These are phyloP conservation scores for Cyberlindnera nakhonratchasimensis DNA, from an alignment of 805 yeast species.

Conservation along the genomic window DNA sequence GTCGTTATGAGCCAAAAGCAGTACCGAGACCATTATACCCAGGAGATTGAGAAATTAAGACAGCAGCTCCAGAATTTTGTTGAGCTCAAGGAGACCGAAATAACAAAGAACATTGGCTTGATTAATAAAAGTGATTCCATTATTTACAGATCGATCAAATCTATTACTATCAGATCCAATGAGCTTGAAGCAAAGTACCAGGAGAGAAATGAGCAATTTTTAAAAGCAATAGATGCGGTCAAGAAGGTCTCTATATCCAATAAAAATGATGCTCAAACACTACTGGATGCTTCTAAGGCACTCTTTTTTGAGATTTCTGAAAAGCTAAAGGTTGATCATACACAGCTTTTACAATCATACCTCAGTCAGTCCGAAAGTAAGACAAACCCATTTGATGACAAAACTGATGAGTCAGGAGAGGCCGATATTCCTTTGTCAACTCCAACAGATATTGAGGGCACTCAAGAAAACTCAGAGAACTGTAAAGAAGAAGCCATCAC, in stretches of 20 bases:
- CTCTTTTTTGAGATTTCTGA: conserved; percentile 40
- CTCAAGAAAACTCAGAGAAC: not conserved
- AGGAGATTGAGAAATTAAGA: conserved; percentile 40
- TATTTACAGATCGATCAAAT: conserved; percentile 46
- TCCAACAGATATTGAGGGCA: too few relatives aligned
- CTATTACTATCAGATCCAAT: conserved; percentile 43
- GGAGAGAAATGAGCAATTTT: conserved; percentile 42
- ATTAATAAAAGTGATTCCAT: conserved; percentile 46
- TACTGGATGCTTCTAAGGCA: conserved; percentile 45
- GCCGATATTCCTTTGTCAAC: too few relatives aligned
- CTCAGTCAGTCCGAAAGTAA: conserved; percentile 19
- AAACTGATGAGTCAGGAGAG: conserved; percentile 2
- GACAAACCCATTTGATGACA: conserved; percentile 13
- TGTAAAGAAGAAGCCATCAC: not conserved
- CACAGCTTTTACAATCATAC: conserved; percentile 27
- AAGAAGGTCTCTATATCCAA: conserved; percentile 44
- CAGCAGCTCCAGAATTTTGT: conserved; percentile 37
- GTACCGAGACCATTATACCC: conserved; percentile 45
- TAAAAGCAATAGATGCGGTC: conserved; percentile 41
- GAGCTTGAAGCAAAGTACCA: conserved; percentile 48
- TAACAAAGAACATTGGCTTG: conserved; percentile 34
- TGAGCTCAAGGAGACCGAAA: conserved; percentile 32
- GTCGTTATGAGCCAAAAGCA: conserved; percentile 49
- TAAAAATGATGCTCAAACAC: conserved; percentile 43
- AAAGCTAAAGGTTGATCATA: conserved; percentile 28